phyloP scores from a whole-genome alignment of 352 stramenopile species.

The Pelagophyceae sp. region DNA sequence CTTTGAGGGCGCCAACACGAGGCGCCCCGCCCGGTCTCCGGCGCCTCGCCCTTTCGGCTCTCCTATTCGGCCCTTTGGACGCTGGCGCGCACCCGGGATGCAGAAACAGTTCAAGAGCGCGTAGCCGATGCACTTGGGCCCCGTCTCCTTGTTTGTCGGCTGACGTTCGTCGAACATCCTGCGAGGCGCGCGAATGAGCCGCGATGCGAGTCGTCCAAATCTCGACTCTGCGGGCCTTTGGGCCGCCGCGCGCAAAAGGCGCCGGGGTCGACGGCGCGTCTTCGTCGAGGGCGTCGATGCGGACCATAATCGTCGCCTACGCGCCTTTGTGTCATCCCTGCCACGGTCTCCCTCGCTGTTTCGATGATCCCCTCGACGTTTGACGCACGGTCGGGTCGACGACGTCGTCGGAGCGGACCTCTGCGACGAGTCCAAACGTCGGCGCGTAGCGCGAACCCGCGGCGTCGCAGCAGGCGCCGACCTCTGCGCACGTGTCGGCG shows the following conservation, averaged over 20 bases:
- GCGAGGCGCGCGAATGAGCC: too few species aligned
- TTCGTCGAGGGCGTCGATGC: constrained; percentile 10
- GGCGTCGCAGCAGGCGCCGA: neutral
- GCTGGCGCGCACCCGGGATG: too few species aligned
- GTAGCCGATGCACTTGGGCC: constrained; percentile 8
- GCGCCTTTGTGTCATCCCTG: too few species aligned
- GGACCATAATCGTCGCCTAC: neutral
- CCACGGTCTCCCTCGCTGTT: too few species aligned
- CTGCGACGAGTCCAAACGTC: neutral
- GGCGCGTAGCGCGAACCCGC: neutral
- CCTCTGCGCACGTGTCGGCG: neutral
- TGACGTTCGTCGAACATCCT: too few species aligned
- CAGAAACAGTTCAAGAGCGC: neutral
- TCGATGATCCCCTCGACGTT: too few species aligned
- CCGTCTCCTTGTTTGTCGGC: too few species aligned
- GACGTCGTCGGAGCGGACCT: neutral
- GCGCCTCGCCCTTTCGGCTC: too few species aligned
- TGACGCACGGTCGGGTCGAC: constrained; percentile 20
- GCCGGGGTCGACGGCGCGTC: neutral
- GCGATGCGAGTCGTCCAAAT: too few species aligned
- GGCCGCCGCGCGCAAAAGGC: neutral
- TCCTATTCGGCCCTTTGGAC: too few species aligned
- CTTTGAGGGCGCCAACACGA: too few species aligned
- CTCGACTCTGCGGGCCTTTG: neutral
- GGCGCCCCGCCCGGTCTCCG: too few species aligned